phyloP scores from a whole-genome alignment of 306 rosid species.

The Prunus dulcis region DNA sequence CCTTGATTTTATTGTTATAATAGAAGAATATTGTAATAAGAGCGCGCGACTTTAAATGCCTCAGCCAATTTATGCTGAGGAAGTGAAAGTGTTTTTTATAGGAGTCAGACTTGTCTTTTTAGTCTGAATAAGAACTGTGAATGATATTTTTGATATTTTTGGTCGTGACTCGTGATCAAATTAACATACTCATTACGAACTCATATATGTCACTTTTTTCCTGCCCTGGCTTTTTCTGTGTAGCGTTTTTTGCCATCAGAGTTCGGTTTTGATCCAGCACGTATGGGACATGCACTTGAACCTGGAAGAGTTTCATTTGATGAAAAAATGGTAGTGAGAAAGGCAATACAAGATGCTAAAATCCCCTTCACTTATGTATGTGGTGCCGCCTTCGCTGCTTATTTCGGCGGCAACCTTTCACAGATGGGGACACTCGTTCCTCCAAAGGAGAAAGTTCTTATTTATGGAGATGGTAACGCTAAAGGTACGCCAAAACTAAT shows the following conservation, averaged over 20 bases:
- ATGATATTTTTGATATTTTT: no score
- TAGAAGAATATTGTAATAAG: no score
- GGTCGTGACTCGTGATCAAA: no score
- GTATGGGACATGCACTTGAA: slow-evolving; percentile 62
- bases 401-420: slow-evolving; percentile 60
- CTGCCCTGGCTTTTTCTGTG: not conserved
- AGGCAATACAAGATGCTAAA: slow-evolving; percentile 57
- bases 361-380: slow-evolving; percentile 78
- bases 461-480: slow-evolving; percentile 64
- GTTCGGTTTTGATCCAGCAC: slow-evolving; percentile 65
- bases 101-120: no score
- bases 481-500: slow-evolving; percentile 38
- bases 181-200: no score
- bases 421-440: slow-evolving; percentile 52
- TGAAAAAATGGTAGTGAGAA: slow-evolving; percentile 73
- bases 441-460: slow-evolving; percentile 46
- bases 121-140: no score
- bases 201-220: no score
- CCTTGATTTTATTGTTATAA: no score
- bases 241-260: slow-evolving; percentile 79
- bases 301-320: slow-evolving; percentile 79
- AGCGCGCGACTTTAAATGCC: no score
- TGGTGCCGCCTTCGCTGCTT: slow-evolving; percentile 70
- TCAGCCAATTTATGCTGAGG: no score
- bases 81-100: no score